Percentiles rank a stretch among this genome's conserved stretches.
These are phyloP conservation scores for Tremella mesenterica DNA, from an alignment of 768 basidiomycete genomes.

Conservation along the genomic window DNA sequence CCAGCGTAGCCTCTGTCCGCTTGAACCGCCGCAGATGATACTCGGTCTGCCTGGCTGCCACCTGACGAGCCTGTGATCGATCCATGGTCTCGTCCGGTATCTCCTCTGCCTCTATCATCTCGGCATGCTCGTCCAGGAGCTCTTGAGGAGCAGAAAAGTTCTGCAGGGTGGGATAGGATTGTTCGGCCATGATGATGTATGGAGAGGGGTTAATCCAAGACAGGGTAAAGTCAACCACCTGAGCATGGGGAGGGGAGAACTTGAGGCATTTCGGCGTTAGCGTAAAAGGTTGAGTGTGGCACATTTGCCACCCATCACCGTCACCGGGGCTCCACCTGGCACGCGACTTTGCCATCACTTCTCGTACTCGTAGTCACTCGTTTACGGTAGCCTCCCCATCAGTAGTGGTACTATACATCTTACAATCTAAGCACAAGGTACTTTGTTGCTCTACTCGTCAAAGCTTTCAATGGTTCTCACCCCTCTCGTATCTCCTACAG, in stretches of 20 bases:
- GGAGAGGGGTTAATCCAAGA: background rate
- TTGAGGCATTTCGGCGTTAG: no score
- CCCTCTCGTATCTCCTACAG: background rate
- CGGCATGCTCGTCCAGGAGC: conserved; percentile 83
- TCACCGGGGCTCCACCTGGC: no score
- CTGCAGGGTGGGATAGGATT: conserved; percentile 50
- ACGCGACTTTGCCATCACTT: no score
- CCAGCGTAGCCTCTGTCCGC: conserved; percentile 58
- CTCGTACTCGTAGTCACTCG: no score
- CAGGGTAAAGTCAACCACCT: background rate
- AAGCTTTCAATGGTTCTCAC: background rate
- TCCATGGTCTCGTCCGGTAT: conserved; percentile 57
- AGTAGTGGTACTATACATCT: no score
- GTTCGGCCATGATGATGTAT: conserved; percentile 12
- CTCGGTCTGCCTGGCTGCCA: conserved; percentile 84
- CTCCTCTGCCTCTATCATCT: conserved; percentile 88
- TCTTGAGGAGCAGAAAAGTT: conserved; percentile 90
- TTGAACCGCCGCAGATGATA: conserved; percentile 88
- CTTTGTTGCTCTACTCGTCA: background rate
- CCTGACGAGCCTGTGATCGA: conserved; percentile 85
- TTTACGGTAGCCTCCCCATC: no score
- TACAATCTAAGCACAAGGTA: no score
- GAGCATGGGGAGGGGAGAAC: background rate
- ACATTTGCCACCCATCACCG: no score
- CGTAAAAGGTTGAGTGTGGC: no score